Base-by-base conservation (phyloP, 106 monocot genomes). In the Ottelia alismoides region DNA sequence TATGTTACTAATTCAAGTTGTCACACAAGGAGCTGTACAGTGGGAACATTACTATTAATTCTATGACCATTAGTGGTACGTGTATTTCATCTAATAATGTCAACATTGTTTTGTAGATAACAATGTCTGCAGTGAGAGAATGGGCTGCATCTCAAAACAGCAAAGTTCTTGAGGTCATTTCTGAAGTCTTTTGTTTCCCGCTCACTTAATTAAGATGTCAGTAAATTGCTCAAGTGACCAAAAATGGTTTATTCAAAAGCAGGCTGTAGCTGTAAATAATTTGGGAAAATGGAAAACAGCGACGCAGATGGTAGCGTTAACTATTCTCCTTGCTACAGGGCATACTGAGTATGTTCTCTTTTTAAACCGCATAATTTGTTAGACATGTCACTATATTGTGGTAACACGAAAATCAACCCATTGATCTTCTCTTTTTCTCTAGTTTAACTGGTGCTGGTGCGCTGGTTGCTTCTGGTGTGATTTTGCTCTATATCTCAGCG, bases 221-320 rank as follows among this genome's bases (percentile, higher is more conserved):
- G n/a, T n/a, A n/a, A n/a, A n/a, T n/a, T n/a, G n/a, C n/a, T n/a
- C n/a, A n/a, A n/a, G n/a, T n/a, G n/a, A n/a, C n/a, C n/a, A 43
- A 43, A 6, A 43, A 43, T 16, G 40, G 10, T 43, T 16, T 43
- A 7, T 7, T 16, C 40, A 43, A 43, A 43, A 7, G 27, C 76
- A 98, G 96, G 96, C 85, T 61, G 96, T 98, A 25, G 85, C 89
- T 25, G 96, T 98, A 52, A 98, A 85, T 56, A 85, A 73, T 62
- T 58, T 89, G 61, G 89, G 89, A 29, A 98, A 98, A 51, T 98
- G 96, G 96, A 98, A 98, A 72, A 98, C 89, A 18, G 85, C 96
- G 11, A 79, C 81, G n/a, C 81, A 89, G 61, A 98, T 98, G 96
- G 80, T 70, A 18, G 81, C 96, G 64, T 63, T 98, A 44, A 85